phyloP scores from a whole-genome alignment of 768 basidiomycete genomes.

The Amanita rubescens region DNA sequence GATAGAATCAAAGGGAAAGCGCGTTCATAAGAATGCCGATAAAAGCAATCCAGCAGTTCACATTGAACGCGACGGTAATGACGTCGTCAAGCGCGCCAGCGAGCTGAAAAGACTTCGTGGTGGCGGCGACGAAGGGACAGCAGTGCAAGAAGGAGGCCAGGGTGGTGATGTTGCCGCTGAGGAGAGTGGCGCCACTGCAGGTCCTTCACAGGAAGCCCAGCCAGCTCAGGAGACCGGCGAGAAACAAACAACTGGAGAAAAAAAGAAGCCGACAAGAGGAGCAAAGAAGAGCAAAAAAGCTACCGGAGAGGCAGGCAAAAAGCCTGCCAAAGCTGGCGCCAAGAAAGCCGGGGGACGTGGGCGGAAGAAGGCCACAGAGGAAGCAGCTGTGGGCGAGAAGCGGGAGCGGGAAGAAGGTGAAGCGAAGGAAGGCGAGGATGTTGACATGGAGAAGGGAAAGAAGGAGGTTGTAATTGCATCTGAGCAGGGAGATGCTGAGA shows the following conservation, averaged over 20 bases:
- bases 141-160: conserved; percentile 1
- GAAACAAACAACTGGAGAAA: conserved; percentile 1
- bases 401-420: conserved; percentile 12
- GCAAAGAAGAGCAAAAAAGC: neutral
- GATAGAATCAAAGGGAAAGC: conserved; percentile 20
- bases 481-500: conserved; percentile 13
- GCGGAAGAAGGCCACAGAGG: neutral
- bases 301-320: neutral
- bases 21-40: conserved; percentile 21
- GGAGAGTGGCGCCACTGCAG: neutral
- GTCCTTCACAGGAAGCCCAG: neutral
- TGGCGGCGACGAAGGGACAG: neutral
- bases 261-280: conserved; percentile 8
- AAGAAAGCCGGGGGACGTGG: no score
- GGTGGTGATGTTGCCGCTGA: neutral
- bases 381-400: conserved; percentile 16
- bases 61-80: conserved; percentile 18
- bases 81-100: conserved; percentile 23
- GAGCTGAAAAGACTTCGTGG: conserved; percentile 17
- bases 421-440: conserved; percentile 1
- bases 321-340: no score
- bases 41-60: conserved; percentile 22
- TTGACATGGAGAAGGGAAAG: conserved; percentile 1
- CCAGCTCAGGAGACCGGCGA: neutral
- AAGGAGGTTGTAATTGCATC: neutral